phyloP scores from a whole-genome alignment of 2,329 filamentous ascomycete species.

The Apiospora hydei region DNA sequence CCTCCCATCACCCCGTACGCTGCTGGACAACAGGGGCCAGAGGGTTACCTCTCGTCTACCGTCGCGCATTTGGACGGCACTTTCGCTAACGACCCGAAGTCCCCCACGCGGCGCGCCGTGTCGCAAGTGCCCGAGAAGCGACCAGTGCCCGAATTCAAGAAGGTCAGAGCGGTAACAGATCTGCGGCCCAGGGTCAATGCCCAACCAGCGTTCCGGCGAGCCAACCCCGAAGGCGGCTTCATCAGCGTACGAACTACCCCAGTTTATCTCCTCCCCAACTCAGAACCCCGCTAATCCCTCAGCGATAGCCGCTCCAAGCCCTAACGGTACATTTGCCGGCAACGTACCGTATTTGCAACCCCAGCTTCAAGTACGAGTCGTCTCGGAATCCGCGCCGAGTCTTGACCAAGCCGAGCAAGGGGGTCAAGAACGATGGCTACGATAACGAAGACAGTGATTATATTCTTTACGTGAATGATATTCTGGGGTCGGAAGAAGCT shows the following conservation, averaged over 20 bases:
- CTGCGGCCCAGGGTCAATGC: constrained; percentile 80
- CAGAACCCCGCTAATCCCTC: constrained; percentile 26
- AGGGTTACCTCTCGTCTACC: constrained; percentile 76
- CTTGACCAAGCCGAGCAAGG: constrained; percentile 97
- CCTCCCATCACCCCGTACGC: constrained; percentile 77
- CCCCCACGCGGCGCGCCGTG: constrained; percentile 62
- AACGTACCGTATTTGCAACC: constrained; percentile 98
- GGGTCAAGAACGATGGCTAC: constrained; percentile 97
- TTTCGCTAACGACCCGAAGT: constrained; percentile 64
- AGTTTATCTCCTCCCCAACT: background rate
- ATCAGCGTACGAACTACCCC: constrained; percentile 76
- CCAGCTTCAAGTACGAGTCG: constrained; percentile 97
- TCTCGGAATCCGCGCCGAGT: constrained; percentile 95
- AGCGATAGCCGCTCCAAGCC: constrained; percentile 84
- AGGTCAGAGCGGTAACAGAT: constrained; percentile 75
- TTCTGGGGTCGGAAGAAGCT: constrained; percentile 95
- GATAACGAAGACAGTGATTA: constrained; percentile 99
- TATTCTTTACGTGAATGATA: constrained; percentile 98
- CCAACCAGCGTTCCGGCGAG: constrained; percentile 90
- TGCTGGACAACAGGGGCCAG: constrained; percentile 59
- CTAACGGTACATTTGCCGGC: constrained; percentile 91
- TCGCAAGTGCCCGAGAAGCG: constrained; percentile 61
- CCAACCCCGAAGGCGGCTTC: constrained; percentile 96
- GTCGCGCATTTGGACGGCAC: constrained; percentile 75
- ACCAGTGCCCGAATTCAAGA: constrained; percentile 87